Percentiles rank a stretch among this genome's conserved stretches.
Evolutionary conservation across 805 yeast species (phyloP).

Genomic region (Metschnikowia noctiluminum): DNA sequence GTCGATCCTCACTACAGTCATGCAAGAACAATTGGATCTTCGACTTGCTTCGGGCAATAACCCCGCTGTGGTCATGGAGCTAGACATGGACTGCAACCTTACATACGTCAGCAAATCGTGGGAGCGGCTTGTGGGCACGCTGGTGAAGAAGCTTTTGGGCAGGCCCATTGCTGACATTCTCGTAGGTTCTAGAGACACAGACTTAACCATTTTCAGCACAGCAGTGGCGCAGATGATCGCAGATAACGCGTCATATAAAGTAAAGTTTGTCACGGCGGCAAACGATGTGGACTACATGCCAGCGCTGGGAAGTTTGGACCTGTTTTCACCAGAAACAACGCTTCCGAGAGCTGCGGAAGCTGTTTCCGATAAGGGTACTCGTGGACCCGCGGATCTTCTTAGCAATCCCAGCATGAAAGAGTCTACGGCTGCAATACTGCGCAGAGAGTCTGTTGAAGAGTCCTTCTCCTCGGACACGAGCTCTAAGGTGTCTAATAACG

Average conservation of each 20-base stretch:
- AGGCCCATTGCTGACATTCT: constrained; percentile 62
- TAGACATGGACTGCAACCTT: constrained; percentile 77
- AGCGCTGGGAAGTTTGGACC: not conserved
- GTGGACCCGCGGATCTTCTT: not conserved
- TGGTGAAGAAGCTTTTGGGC: constrained; percentile 48
- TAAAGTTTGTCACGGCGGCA: constrained; percentile 62
- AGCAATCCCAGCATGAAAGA: too few species aligned
- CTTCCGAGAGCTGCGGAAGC: not conserved
- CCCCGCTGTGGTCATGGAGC: constrained; percentile 78
- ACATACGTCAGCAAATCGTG: constrained; percentile 72
- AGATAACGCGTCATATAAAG: constrained; percentile 76
- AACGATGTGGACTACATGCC: constrained; percentile 16
- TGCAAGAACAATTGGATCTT: constrained; percentile 50
- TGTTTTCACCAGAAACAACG: not conserved
- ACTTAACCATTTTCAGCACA: constrained; percentile 61
- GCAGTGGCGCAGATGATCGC: constrained; percentile 68
- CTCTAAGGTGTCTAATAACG: constrained; percentile 49
- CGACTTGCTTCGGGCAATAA: constrained; percentile 62
- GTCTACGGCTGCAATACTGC: not conserved
- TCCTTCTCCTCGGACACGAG: constrained; percentile 5
- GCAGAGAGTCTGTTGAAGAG: not conserved
- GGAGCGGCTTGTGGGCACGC: constrained; percentile 74
- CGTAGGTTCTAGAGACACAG: constrained; percentile 57
- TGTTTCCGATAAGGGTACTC: not conserved
- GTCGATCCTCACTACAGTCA: constrained; percentile 17